These are phyloP conservation scores for Mycena vitilis DNA, from an alignment of 768 basidiomycete genomes.

Conservation along the genomic window DNA sequence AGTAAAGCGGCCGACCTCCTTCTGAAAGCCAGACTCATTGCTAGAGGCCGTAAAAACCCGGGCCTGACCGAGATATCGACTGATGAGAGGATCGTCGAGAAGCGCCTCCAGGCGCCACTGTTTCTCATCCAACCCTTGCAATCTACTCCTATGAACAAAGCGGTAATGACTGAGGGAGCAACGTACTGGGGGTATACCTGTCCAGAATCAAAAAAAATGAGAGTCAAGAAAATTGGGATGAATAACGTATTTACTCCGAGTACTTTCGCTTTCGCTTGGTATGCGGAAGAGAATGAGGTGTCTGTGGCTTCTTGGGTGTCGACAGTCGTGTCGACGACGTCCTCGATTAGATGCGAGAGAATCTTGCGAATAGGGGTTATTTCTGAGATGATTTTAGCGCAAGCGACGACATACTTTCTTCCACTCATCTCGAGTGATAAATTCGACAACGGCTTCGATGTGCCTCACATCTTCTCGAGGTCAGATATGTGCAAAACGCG, in stretches of 20 bases:
- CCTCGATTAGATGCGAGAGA: conserved; percentile 22
- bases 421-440: conserved; percentile 27
- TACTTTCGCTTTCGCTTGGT: conserved; percentile 28
- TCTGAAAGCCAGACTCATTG: conserved; percentile 19
- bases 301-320: conserved; percentile 25
- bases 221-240: neutral
- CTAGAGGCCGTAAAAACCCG: neutral
- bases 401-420: conserved; percentile 13
- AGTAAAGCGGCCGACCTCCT: conserved; percentile 16
- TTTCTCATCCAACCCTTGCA: neutral
- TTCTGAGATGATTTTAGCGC: neutral
- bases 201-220: neutral
- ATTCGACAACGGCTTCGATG: conserved; percentile 31
- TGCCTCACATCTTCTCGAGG: conserved; percentile 5
- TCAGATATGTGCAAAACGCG: neutral
- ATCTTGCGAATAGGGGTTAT: conserved; percentile 2
- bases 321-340: conserved; percentile 23
- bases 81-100: conserved; percentile 10
- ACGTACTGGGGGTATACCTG: conserved; percentile 33
- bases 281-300: conserved; percentile 8
- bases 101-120: conserved; percentile 23
- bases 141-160: conserved; percentile 4
- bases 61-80: conserved; percentile 8
- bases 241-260: conserved; percentile 2
- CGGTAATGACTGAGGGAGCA: neutral